Evolutionary conservation across 208 protist genomes (phyloP).

Genomic region (Trypanosomatidae sp.): DNA sequence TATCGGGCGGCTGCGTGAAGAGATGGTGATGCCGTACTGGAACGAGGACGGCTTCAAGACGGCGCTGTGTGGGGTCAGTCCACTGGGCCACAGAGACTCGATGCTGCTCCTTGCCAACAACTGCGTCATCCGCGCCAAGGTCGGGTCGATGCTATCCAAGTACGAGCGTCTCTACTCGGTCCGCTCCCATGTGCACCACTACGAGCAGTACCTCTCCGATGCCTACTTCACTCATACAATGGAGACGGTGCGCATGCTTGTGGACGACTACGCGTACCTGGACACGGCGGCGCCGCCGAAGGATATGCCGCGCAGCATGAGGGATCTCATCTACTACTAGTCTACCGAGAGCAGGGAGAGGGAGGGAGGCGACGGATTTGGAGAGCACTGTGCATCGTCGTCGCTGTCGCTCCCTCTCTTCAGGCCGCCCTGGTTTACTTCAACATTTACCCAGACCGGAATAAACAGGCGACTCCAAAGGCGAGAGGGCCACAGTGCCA

Average conservation of each 20-base stretch:
- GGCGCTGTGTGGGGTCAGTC: conserved; percentile 92
- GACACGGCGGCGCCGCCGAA: conserved; percentile 48
- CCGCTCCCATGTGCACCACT: conserved; percentile 94
- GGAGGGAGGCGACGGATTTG: neutral
- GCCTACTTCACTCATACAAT: conserved; percentile 79
- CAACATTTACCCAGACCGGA: neutral
- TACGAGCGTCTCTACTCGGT: conserved; percentile 93
- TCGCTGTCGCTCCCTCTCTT: neutral
- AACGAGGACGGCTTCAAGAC: conserved; percentile 98
- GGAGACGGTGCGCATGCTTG: conserved; percentile 65
- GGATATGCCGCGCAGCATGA: conserved; percentile 74
- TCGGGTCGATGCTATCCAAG: conserved; percentile 71
- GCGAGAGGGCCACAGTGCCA: neutral
- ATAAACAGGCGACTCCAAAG: neutral
- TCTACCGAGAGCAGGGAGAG: neutral
- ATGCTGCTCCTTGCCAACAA: conserved; percentile 95
- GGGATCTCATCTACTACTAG: conserved; percentile 78
- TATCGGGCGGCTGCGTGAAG: conserved; percentile 74
- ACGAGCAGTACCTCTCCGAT: conserved; percentile 85
- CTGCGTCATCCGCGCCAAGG: conserved; percentile 81
- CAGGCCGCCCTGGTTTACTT: neutral
- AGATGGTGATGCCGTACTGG: conserved; percentile 92
- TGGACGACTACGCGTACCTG: conserved; percentile 89
- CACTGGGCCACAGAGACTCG: conserved; percentile 89
- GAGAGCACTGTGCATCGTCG: neutral